Evolutionary conservation across 1,284 basidiomycete species (phyloP).

Genomic region (Tetrapyrgos nigripes): DNA sequence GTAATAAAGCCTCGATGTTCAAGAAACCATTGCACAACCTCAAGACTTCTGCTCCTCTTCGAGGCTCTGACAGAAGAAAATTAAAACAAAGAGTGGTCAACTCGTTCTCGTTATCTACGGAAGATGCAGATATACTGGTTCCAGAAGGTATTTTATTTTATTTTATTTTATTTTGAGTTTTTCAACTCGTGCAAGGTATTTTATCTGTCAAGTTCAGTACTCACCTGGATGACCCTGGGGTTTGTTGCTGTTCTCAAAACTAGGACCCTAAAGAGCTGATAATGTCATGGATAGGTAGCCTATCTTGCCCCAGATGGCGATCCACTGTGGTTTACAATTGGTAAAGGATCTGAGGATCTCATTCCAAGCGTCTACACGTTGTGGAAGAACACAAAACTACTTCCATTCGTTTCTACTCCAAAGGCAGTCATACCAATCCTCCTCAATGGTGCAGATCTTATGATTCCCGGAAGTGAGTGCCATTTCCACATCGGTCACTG

Average conservation of each 20-base stretch:
- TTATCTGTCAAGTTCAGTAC: constrained; percentile 70
- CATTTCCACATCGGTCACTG: neutral
- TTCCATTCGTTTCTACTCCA: constrained; percentile 73
- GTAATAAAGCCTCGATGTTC: constrained; percentile 71
- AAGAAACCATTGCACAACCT: constrained; percentile 71
- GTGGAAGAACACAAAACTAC: constrained; percentile 71
- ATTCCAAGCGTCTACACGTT: constrained; percentile 83
- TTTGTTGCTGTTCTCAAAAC: constrained; percentile 40
- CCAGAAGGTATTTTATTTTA: constrained; percentile 78
- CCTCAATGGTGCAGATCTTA: constrained; percentile 76
- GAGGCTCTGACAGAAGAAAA: constrained; percentile 73
- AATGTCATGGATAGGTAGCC: constrained; percentile 48
- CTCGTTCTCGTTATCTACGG: constrained; percentile 51
- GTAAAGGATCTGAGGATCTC: constrained; percentile 67
- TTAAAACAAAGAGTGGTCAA: constrained; percentile 64
- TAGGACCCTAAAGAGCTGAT: constrained; percentile 1
- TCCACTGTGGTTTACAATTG: constrained; percentile 84
- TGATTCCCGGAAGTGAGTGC: constrained; percentile 78
- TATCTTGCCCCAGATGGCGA: constrained; percentile 76
- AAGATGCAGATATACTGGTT: constrained; percentile 67
- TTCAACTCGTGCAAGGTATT: no score
- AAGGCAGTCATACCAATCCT: constrained; percentile 58
- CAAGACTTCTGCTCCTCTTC: constrained; percentile 75
- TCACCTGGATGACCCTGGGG: constrained; percentile 66
- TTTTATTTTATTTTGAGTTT: no score